phyloP scores from a whole-genome alignment of 805 yeast species.

The Clavispora santaluciae region DNA sequence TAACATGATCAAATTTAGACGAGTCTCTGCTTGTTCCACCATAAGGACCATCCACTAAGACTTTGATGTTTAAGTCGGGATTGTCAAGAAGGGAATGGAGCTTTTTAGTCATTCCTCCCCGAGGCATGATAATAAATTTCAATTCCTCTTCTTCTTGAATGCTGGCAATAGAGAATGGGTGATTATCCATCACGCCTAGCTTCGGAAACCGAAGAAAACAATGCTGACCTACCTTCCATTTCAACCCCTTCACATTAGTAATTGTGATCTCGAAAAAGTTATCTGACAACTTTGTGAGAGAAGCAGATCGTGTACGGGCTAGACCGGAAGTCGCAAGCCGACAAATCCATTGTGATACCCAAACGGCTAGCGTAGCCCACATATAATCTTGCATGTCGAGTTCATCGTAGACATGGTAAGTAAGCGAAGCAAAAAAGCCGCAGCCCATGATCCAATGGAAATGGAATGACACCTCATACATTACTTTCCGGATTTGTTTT shows the following conservation, averaged over 20 bases:
- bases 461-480: constrained; percentile 48
- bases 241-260: constrained; percentile 27
- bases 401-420: constrained; percentile 37
- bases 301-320: constrained; percentile 36
- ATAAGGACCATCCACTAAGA: constrained; percentile 53
- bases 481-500: constrained; percentile 31
- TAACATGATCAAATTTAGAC: constrained; percentile 40
- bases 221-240: constrained; percentile 56
- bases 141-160: constrained; percentile 16
- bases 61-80: constrained; percentile 24
- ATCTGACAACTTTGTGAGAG: constrained; percentile 20
- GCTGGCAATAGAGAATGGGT: constrained; percentile 51
- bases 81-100: constrained; percentile 27
- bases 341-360: constrained; percentile 46
- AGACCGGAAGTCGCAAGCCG: constrained; percentile 40
- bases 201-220: constrained; percentile 45
- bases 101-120: constrained; percentile 42
- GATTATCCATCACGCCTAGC: constrained; percentile 43
- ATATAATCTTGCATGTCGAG: constrained; percentile 39
- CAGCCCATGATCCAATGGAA: constrained; percentile 51
- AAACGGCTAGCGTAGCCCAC: constrained; percentile 48
- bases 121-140: constrained; percentile 39
- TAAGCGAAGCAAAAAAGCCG: constrained; percentile 43
- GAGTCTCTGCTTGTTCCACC: constrained; percentile 49
- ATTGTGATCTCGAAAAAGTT: constrained; percentile 33